Evolutionary conservation across 148 eudicot genomes (phyloP), one percentile per base, ranked within the genome.

Genomic region (Selenicereus undatus): DNA sequence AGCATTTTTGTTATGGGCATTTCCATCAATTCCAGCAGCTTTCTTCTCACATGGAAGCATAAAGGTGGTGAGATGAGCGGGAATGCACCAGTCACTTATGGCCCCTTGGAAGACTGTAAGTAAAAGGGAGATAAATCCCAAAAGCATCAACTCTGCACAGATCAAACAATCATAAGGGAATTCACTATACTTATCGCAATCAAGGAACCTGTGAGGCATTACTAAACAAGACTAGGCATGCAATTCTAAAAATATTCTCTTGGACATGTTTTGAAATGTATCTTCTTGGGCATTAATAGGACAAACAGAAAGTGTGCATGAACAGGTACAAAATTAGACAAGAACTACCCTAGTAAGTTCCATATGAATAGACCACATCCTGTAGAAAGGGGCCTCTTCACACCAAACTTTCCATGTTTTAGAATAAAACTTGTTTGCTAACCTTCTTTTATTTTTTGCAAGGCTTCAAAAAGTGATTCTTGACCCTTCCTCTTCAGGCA

Each of bases 61-160:
- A 84, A 24, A 62, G 72, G 75, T 32, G 39, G 97, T 86, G 73
- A 93, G 86, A 85, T 88, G 83, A 20, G 11, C 42, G 11, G 99
- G 94, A 73, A 96, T 81, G 84, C 99, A 96, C 27, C 89, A 87
- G 56, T 86, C 64, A 83, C 89, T 90, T 80, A 96, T 84, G 21
- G 81, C 73, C 58, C 89, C 85, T 90, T 96, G 98, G 79, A 85
- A 92, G 32, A 92, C 97, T 26, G 93, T 92, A 78, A 96, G 77
- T 13, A 93, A 87, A 6, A 96, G 85, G 43, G 99, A 96, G 72
- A 96, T 93, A 45, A 96, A 96, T 83, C 99, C 99, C 94, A 96
- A 82, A 79, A 96, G 91, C 98, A 92, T 93, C 90, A 96, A 87
- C 83, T 96, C 99, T 96, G 93, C 81, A 78, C 58, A 24, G 18